Evolutionary conservation across 169 alveolate species (phyloP).

Genomic region (Cryptosporidium bovis): DNA sequence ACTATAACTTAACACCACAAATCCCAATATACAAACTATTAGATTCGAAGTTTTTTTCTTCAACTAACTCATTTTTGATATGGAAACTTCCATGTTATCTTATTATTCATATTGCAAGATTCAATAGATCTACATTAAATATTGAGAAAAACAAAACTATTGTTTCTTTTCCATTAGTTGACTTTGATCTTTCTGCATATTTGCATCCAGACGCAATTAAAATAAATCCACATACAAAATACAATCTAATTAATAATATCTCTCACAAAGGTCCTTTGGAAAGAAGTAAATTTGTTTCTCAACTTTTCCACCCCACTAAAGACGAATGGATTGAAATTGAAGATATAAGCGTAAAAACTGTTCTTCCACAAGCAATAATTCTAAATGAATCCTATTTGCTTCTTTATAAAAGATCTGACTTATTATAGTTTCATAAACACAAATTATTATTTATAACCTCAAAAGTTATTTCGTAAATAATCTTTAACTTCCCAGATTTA

Average conservation of each 20-base stretch:
- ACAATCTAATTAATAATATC: slow-evolving; percentile 93
- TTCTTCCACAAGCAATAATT: slow-evolving; percentile 95
- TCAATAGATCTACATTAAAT: slow-evolving; percentile 93
- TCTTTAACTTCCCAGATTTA: too few species aligned
- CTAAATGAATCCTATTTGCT: slow-evolving; percentile 90
- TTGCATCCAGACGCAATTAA: slow-evolving; percentile 82
- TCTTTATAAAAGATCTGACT: slow-evolving; percentile 84
- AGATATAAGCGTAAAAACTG: slow-evolving; percentile 94
- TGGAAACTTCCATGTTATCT: slow-evolving; percentile 90
- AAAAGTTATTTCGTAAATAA: too few species aligned
- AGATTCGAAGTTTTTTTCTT: slow-evolving; percentile 18
- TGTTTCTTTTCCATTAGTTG: slow-evolving; percentile 95
- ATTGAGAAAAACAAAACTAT: slow-evolving; percentile 99
- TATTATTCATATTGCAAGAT: slow-evolving; percentile 93
- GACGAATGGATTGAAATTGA: slow-evolving; percentile 97
- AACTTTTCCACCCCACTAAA: slow-evolving; percentile 87
- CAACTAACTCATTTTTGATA: slow-evolving; percentile 54
- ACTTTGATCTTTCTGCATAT: slow-evolving; percentile 84
- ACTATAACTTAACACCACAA: slow-evolving; percentile 3
- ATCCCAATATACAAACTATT: slow-evolving; percentile 62
- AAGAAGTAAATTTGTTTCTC: slow-evolving; percentile 92
- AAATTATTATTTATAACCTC: too few species aligned
- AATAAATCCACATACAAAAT: slow-evolving; percentile 85
- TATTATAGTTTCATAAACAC: slow-evolving; percentile 3
- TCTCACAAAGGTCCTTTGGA: slow-evolving; percentile 96